These are phyloP conservation scores for Laguncularia racemosa DNA, from an alignment of 345 rosid species.

Conservation along the genomic window DNA sequence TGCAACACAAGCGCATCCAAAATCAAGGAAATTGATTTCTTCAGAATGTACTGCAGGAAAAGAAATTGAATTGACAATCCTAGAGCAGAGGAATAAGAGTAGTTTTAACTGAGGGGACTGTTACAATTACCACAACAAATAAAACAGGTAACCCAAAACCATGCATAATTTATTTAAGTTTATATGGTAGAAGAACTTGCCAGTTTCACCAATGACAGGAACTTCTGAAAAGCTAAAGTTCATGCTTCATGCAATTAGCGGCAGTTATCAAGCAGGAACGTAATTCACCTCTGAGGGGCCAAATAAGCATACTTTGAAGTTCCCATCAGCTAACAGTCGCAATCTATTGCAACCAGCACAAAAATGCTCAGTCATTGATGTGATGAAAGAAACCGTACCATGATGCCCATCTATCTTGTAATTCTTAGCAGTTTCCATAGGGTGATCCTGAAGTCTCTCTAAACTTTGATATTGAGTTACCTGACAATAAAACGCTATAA, in stretches of 20 bases:
- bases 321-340: constrained; percentile 95
- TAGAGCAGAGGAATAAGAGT: background rate
- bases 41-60: no score
- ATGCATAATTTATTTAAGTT: background rate
- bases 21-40: no score
- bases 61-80: background rate
- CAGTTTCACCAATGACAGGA: no score
- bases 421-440: constrained; percentile 87
- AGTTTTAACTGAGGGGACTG: no score
- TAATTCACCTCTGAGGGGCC: constrained; percentile 84
- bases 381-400: constrained; percentile 88
- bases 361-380: constrained; percentile 96
- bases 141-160: background rate
- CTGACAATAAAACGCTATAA: constrained; percentile 27
- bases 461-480: constrained; percentile 36
- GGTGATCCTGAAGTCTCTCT: constrained; percentile 70
- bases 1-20: no score
- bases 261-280: constrained; percentile 1
- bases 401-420: constrained; percentile 71
- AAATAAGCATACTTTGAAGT: constrained; percentile 97
- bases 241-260: constrained; percentile 1
- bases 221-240: background rate
- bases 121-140: no score
- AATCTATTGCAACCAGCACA: constrained; percentile 97
- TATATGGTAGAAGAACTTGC: no score